A percentile compares a stretch with the other conserved stretches of the same genome.
Evolutionary conservation across 306 rosid genomes (phyloP).

Genomic region (Calophaca sinica): DNA sequence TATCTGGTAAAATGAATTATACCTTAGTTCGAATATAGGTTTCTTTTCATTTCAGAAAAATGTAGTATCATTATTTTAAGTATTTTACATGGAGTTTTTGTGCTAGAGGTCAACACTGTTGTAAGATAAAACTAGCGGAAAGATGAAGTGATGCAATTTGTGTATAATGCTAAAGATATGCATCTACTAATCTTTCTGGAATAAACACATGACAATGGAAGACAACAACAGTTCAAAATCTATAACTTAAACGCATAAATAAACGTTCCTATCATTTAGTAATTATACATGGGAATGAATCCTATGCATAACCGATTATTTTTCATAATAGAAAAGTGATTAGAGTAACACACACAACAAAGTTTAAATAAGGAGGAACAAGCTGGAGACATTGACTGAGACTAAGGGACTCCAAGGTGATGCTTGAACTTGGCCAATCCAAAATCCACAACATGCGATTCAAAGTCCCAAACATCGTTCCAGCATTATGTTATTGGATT

Average conservation of each 20-base stretch:
- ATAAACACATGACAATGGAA: too few species aligned
- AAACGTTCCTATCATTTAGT: background rate
- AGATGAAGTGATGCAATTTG: too few species aligned
- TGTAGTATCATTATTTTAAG: too few species aligned
- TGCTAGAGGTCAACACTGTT: too few species aligned
- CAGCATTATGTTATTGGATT: background rate
- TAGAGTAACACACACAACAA: background rate
- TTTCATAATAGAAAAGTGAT: too few species aligned
- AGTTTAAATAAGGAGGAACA: background rate
- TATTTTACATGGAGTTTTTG: too few species aligned
- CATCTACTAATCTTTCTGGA: too few species aligned
- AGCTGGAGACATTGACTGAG: background rate
- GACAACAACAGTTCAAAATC: background rate
- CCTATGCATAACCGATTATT: background rate
- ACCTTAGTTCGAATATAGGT: too few species aligned
- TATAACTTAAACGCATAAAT: background rate
- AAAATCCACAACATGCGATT: background rate
- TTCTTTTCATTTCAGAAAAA: too few species aligned
- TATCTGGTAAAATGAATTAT: too few species aligned
- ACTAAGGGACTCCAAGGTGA: background rate
- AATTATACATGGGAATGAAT: background rate
- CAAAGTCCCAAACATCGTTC: background rate
- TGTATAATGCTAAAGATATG: too few species aligned
- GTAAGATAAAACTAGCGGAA: too few species aligned
- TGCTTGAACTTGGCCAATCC: background rate